phyloP scores from a whole-genome alignment of 345 rosid species.

The Hirschfeldia incana region DNA sequence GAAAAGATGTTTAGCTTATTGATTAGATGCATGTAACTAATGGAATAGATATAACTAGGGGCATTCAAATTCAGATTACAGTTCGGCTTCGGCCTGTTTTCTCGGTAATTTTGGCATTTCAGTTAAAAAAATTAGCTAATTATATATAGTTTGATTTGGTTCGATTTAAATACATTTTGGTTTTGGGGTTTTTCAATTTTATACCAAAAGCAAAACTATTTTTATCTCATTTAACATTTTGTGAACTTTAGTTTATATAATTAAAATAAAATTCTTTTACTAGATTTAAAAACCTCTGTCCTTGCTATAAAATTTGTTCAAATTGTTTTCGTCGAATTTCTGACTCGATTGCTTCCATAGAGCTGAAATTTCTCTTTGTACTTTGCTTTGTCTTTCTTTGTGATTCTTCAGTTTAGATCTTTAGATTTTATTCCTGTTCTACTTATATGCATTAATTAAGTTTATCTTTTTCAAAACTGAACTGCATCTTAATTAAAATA shows the following conservation, averaged over 20 bases:
- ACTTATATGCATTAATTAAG: too few relatives aligned
- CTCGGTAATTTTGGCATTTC: background rate
- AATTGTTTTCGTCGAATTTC: background rate
- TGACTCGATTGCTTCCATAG: background rate
- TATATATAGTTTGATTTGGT: background rate
- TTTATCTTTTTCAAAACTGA: too few relatives aligned
- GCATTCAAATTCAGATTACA: background rate
- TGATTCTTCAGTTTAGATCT: background rate
- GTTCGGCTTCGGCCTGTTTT: background rate
- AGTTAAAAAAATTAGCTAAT: background rate
- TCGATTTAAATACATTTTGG: background rate
- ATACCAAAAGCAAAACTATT: background rate
- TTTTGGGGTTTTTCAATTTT: background rate
- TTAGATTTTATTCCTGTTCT: background rate
- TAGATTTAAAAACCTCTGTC: background rate
- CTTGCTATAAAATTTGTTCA: background rate
- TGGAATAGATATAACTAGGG: background rate
- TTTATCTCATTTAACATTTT: background rate
- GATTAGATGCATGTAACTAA: background rate
- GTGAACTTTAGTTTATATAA: background rate
- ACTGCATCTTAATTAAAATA: too few relatives aligned
- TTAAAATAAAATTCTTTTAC: background rate
- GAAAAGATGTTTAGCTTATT: background rate
- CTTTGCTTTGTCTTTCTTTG: background rate
- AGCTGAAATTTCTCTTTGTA: background rate